Evolutionary conservation across 306 rosid genomes (phyloP), one percentile per base, ranked within the genome.

Genomic region (Comarum palustre): DNA sequence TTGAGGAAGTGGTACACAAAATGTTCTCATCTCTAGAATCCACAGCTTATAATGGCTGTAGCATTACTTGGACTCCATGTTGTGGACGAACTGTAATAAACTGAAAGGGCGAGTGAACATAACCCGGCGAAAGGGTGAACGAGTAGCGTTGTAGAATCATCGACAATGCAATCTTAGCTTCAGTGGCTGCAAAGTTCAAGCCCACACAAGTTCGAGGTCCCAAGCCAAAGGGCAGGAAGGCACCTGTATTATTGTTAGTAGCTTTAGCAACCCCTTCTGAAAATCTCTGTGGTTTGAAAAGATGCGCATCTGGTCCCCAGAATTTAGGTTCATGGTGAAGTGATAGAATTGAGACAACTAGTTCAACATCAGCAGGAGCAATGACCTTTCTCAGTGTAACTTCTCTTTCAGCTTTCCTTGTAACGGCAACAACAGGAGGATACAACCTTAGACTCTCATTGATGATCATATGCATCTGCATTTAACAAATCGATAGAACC

Each of bases 131-230:
- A 5, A 80, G 66, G 36, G 77, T 71, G 69, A 80, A 75, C 48
- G 64, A 8, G 38, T 55, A 71, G 69, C 71, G 84, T 31, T 80
- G 84, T 43, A 80, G 58, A 43, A 75, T 71, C 84, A 80, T 80
- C 0, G 74, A 52, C 12, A 80, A 66, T 20, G 74, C 77, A 20
- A 80, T 41, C 73, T 75, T 80, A 9, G 51, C 65, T 76, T 80
- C 77, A 0, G 69, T 42, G 36, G 19, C 19, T 6, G 80, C 80
- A 15, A 71, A 80, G 71, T 71, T 76, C 9, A 66, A 17, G 12
- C 84, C 84, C 13, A 72, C 84, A 59, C 84, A 80, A 8, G 13
- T 75, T 32, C 84, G 73, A 27, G 77, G 84, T 66, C 84, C 84
- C 12, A 71, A 7, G 25, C 71, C 77, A 20, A 80, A 75, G 34